Percentiles rank a stretch among this genome's conserved stretches.
These are phyloP conservation scores for Lathyrus tuberosus DNA, from an alignment of 306 rosid species.

Conservation along the genomic window DNA sequence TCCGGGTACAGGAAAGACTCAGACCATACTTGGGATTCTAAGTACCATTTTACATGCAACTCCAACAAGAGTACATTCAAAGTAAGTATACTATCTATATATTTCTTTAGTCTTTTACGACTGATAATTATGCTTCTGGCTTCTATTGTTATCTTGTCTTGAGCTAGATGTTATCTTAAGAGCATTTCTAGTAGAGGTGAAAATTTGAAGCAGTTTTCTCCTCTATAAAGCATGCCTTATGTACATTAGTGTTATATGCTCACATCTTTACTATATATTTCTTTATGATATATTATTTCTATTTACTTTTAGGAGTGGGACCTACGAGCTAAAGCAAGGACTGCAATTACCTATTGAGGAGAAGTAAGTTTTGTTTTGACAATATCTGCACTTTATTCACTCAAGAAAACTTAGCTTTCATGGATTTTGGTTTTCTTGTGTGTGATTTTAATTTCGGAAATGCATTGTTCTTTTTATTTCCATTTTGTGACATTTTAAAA, in stretches of 20 bases:
- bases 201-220: slow-evolving; percentile 30
- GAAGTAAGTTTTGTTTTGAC: slow-evolving; percentile 57
- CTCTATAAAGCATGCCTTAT: slow-evolving; percentile 19
- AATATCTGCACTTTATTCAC: slow-evolving; percentile 30
- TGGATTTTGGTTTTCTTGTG: slow-evolving; percentile 25
- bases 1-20: slow-evolving; percentile 99
- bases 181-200: slow-evolving; percentile 33
- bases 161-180: slow-evolving; percentile 16
- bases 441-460: slow-evolving; percentile 16
- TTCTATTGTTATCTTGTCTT: slow-evolving; percentile 32
- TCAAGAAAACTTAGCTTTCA: slow-evolving; percentile 25
- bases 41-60: slow-evolving; percentile 93
- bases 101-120: slow-evolving; percentile 10
- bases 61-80: slow-evolving; percentile 79
- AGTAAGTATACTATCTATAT: slow-evolving; percentile 48
- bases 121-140: slow-evolving; percentile 12
- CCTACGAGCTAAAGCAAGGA: slow-evolving; percentile 57
- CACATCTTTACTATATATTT: slow-evolving; percentile 20
- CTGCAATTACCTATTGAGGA: slow-evolving; percentile 62
- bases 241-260: slow-evolving; percentile 13
- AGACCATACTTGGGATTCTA: slow-evolving; percentile 90
- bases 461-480: slow-evolving; percentile 14
- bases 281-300: slow-evolving; percentile 10
- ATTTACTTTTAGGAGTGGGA: slow-evolving; percentile 54
- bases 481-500: neutral